Percentiles rank a stretch among this genome's conserved stretches.
Evolutionary conservation across 2,329 filamentous ascomycete species (phyloP).

Genomic region (Cryoendolithus antarcticus): DNA sequence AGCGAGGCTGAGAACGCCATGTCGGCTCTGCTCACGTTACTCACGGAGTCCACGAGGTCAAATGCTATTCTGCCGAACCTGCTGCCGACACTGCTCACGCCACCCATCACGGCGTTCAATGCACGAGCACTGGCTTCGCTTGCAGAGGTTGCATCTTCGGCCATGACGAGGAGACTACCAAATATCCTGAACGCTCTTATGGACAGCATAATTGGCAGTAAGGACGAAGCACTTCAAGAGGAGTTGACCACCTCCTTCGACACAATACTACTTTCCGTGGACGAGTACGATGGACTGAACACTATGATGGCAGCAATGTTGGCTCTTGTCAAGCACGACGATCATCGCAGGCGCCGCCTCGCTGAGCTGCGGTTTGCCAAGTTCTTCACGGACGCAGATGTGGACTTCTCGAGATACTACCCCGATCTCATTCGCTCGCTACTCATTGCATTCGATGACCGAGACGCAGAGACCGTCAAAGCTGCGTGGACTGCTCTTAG

Average conservation of each 20-base stretch:
- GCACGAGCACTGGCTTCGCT: slow-evolving; percentile 86
- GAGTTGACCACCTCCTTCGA: slow-evolving; percentile 78
- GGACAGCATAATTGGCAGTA: slow-evolving; percentile 73
- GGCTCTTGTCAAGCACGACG: slow-evolving; percentile 77
- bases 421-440: slow-evolving; percentile 86
- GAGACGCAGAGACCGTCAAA: slow-evolving; percentile 73
- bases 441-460: slow-evolving; percentile 83
- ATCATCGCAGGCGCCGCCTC: slow-evolving; percentile 69
- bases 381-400: slow-evolving; percentile 68
- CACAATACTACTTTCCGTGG: slow-evolving; percentile 79
- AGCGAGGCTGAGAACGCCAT: slow-evolving; percentile 84
- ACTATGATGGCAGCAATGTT: slow-evolving; percentile 91
- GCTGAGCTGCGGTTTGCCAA: slow-evolving; percentile 69
- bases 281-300: slow-evolving; percentile 92
- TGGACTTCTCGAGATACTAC: slow-evolving; percentile 93
- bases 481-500: slow-evolving; percentile 76
- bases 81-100: slow-evolving; percentile 79
- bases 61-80: slow-evolving; percentile 96
- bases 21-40: slow-evolving; percentile 79
- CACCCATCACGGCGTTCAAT: slow-evolving; percentile 89
- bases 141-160: slow-evolving; percentile 76
- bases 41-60: slow-evolving; percentile 84
- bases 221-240: slow-evolving; percentile 58
- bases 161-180: slow-evolving; percentile 83
- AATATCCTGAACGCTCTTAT: slow-evolving; percentile 86